phyloP scores from a whole-genome alignment of 2,329 filamentous ascomycete species.

The Diaporthe velutina region DNA sequence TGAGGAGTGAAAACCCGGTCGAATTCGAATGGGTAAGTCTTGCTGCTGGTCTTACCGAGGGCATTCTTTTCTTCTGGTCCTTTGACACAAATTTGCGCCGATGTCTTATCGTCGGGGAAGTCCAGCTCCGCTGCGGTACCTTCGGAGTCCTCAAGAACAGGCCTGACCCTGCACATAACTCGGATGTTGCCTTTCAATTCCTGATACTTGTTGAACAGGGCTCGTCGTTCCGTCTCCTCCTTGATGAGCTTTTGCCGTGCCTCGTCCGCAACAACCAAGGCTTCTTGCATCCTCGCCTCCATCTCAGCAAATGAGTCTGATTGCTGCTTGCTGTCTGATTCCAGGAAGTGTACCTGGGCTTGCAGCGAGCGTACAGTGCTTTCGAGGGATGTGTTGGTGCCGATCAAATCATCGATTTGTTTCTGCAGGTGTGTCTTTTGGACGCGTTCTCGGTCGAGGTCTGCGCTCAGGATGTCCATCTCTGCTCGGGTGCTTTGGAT shows the following conservation, averaged over 20 bases:
- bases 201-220: conserved; percentile 97
- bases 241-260: conserved; percentile 86
- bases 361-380: conserved; percentile 80
- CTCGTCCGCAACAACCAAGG: conserved; percentile 75
- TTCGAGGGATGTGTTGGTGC: conserved; percentile 77
- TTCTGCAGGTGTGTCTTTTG: conserved; percentile 67
- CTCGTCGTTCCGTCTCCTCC: conserved; percentile 90
- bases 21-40: conserved; percentile 89
- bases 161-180: conserved; percentile 96
- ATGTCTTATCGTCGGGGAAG: conserved; percentile 87
- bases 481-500: conserved; percentile 62
- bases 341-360: conserved; percentile 88
- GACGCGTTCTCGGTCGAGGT: conserved; percentile 73
- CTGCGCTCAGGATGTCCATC: conserved; percentile 60
- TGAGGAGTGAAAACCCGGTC: conserved; percentile 90
- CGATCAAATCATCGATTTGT: conserved; percentile 69
- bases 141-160: conserved; percentile 70
- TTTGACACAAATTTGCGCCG: conserved; percentile 86
- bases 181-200: conserved; percentile 98
- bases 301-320: conserved; percentile 87
- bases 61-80: conserved; percentile 88
- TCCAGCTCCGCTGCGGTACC: conserved; percentile 79
- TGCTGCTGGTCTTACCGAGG: conserved; percentile 79
- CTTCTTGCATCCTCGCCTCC: conserved; percentile 84
- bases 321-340: conserved; percentile 90